phyloP scores from a whole-genome alignment of 2,329 filamentous ascomycete species.

The Lasiodiplodia sp. region DNA sequence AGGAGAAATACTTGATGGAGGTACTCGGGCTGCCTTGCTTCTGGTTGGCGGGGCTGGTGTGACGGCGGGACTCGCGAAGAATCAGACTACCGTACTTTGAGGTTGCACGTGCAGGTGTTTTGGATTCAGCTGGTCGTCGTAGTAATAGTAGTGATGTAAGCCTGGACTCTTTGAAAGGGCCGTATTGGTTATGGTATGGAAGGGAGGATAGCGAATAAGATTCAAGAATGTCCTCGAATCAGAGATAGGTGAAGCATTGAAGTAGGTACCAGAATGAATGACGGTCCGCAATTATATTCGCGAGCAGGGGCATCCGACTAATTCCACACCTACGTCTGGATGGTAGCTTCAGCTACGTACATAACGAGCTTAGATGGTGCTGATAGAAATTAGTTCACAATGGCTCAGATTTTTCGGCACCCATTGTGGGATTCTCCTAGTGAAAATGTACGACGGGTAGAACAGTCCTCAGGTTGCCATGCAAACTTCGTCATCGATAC shows the following conservation, averaged over 20 bases:
- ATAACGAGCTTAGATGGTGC: too few species aligned
- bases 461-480: background rate
- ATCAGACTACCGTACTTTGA: background rate
- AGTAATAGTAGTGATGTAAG: background rate
- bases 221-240: slow-evolving; percentile 1
- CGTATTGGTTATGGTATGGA: background rate
- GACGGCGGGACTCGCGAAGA: background rate
- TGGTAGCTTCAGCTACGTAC: too few species aligned
- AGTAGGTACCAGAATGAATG: background rate
- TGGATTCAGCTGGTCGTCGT: background rate
- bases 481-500: background rate
- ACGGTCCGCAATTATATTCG: too few species aligned
- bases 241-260: background rate
- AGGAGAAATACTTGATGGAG: background rate
- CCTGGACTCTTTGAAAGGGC: background rate
- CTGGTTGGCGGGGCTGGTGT: background rate
- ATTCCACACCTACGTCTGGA: too few species aligned
- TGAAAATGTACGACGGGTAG: background rate
- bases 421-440: background rate
- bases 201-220: background rate
- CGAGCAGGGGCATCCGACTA: too few species aligned
- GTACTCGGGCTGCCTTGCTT: slow-evolving; percentile 1
- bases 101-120: background rate
- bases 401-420: too few species aligned
- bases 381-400: too few species aligned